Evolutionary conservation across 495 filamentous ascomycete genomes (phyloP).

Genomic region (Podospora australis): DNA sequence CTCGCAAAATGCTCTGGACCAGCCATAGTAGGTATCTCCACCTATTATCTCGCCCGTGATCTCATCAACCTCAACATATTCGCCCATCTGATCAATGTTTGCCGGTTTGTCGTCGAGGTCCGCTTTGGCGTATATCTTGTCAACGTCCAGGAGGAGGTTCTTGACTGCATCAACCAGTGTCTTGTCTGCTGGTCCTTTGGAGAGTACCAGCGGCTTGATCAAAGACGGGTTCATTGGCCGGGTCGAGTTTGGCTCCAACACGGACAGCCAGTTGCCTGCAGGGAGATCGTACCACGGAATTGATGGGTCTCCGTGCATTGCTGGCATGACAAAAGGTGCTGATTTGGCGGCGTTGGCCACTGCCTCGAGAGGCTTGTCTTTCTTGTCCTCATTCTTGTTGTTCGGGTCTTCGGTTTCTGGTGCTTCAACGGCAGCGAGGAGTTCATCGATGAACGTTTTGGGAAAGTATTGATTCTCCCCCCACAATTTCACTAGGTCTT

Average conservation of each 20-base stretch:
- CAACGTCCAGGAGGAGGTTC: constrained; percentile 59
- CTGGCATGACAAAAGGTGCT: constrained; percentile 64
- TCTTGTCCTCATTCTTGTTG: neutral
- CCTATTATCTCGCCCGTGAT: constrained; percentile 52
- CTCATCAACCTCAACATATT: constrained; percentile 54
- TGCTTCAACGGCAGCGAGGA: constrained; percentile 50
- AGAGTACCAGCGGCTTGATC: constrained; percentile 68
- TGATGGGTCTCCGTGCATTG: constrained; percentile 68
- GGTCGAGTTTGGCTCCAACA: constrained; percentile 69
- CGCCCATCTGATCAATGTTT: constrained; percentile 70
- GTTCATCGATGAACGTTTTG: constrained; percentile 49
- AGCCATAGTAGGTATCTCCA: constrained; percentile 78
- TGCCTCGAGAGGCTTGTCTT: constrained; percentile 8
- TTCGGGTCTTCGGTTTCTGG: constrained; percentile 26
- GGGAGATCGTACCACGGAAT: constrained; percentile 80
- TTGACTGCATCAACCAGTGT: constrained; percentile 60
- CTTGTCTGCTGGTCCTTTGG: constrained; percentile 64
- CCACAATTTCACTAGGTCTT: constrained; percentile 68
- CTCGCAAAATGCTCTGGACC: constrained; percentile 74
- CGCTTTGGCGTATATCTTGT: constrained; percentile 50
- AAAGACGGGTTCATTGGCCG: constrained; percentile 62
- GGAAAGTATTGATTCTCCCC: constrained; percentile 60
- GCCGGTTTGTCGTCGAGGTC: constrained; percentile 24
- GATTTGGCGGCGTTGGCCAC: constrained; percentile 36
- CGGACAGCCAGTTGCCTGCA: constrained; percentile 72